A percentile compares a stretch with the other conserved stretches of the same genome.
Conservation (phyloP, 371 early-diverging fungal species). For the Mortierella sp. region DNA sequence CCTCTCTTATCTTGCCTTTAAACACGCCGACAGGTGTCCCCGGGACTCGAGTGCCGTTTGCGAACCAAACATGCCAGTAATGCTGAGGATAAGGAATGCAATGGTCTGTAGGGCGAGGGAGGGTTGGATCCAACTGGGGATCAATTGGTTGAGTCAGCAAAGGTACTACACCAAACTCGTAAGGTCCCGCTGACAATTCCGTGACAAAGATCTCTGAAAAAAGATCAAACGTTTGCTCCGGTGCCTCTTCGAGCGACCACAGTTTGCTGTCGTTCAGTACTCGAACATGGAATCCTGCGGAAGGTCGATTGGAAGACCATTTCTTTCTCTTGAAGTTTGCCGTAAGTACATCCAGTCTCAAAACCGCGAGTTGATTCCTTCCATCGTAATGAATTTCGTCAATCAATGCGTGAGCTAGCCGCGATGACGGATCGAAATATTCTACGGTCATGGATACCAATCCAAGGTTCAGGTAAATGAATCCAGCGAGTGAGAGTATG, state of each 20-base stretch:
- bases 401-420: slow-evolving; percentile 26
- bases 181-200: slow-evolving; percentile 17
- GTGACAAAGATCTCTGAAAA: slow-evolving; percentile 26
- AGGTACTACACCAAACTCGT: slow-evolving; percentile 9
- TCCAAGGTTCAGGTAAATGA: too few species aligned
- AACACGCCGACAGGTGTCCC: slow-evolving; percentile 30
- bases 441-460: background rate
- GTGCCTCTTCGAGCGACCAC: slow-evolving; percentile 31
- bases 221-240: slow-evolving; percentile 5
- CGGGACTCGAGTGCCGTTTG: slow-evolving; percentile 40
- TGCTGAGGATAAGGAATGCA: slow-evolving; percentile 6
- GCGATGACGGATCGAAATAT: slow-evolving; percentile 1
- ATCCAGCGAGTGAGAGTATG: too few species aligned
- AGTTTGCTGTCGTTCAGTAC: slow-evolving; percentile 18
- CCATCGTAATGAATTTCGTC: slow-evolving; percentile 14
- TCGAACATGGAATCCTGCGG: slow-evolving; percentile 31
- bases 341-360: slow-evolving; percentile 21
- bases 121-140: too few species aligned
- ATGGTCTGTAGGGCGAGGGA: too few species aligned
- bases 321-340: background rate
- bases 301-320: slow-evolving; percentile 5
- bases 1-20: too few species aligned
- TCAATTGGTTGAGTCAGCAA: background rate
- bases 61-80: slow-evolving; percentile 46
- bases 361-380: slow-evolving; percentile 10